Evolutionary conservation across 108 stramenopile genomes (phyloP), one percentile per base, ranked within the genome.

Genomic region (Skeletonema marinoi): DNA sequence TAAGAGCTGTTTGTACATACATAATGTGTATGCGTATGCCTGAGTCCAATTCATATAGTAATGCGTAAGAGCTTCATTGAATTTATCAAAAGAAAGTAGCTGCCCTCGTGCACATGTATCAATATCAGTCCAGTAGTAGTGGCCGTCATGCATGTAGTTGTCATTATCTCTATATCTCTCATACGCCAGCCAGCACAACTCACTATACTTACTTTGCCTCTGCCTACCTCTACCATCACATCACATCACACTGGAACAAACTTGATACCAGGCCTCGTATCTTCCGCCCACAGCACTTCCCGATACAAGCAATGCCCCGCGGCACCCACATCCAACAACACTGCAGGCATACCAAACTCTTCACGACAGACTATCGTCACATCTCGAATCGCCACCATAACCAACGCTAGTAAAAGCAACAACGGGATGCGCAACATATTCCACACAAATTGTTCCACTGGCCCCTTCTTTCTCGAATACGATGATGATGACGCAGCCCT

Each of bases 251-350:
- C 76, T 1, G 82, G 82, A 12, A 83, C 71, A 48, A 71, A 77
- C n/a, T 58, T 42, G 3, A 83, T 75, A 9, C 78, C 78, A 32
- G 78, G 54, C 70, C 74, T 81, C 6, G 56, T 42, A 59, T 56
- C 69, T 44, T 83, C 82, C 12, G 82, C 82, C 82, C 82, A 83
- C 19, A 83, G 66, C 54, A 83, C 82, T 71, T 83, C 82, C 29
- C 82, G 32, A 65, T 77, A 73, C 16, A 83, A 41, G 66, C 82
- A 83, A 44, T 67, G 67, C 25, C 72, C 39, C 13, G 82, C 75
- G 3, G 66, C 71, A 46, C 70, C 70, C 50, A 44, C 42, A 61
- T 73, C 82, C 67, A 69, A n/a, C 35, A 74, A 59, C 41, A 83
- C 44, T 6, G 76, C 75, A 16, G 76, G 54, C 41, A 73, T 51